Conservation (phyloP, 2,329 filamentous ascomycete genomes). For the Dactylonectria macrodidyma region DNA sequence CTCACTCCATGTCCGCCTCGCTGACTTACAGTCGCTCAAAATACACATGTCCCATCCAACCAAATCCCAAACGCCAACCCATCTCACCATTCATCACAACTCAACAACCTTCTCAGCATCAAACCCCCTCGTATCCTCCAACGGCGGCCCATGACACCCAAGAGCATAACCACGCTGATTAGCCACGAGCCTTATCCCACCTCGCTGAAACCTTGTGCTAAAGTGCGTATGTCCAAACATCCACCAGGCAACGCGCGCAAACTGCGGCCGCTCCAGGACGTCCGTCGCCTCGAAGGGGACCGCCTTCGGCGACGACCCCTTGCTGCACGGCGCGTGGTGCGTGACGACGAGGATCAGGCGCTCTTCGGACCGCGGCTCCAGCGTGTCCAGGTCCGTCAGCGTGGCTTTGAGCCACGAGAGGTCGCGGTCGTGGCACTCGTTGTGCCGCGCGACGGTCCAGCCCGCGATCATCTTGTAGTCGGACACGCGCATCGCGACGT, state of each 20-base stretch:
- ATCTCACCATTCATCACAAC: slow-evolving; percentile 27
- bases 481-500: slow-evolving; percentile 61
- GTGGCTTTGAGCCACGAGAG: slow-evolving; percentile 64
- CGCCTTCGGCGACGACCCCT: slow-evolving; percentile 62
- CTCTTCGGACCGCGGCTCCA: slow-evolving; percentile 25
- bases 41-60: neutral
- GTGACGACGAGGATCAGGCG: slow-evolving; percentile 64
- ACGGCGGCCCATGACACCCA: slow-evolving; percentile 40
- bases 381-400: slow-evolving; percentile 47
- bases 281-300: slow-evolving; percentile 65
- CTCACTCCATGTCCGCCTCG: no score
- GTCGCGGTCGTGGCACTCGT: slow-evolving; percentile 62
- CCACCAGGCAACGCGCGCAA: slow-evolving; percentile 56
- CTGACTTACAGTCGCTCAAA: no score
- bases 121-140: slow-evolving; percentile 45
- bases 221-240: slow-evolving; percentile 67
- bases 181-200: slow-evolving; percentile 56
- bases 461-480: slow-evolving; percentile 69
- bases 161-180: slow-evolving; percentile 63
- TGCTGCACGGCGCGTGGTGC: slow-evolving; percentile 69
- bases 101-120: slow-evolving; percentile 43
- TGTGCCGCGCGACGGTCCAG: slow-evolving; percentile 68
- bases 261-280: slow-evolving; percentile 48
- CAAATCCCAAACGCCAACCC: neutral
- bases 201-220: slow-evolving; percentile 53